Conservation (phyloP, 140 eudicot species). For the Anethum foeniculum region DNA sequence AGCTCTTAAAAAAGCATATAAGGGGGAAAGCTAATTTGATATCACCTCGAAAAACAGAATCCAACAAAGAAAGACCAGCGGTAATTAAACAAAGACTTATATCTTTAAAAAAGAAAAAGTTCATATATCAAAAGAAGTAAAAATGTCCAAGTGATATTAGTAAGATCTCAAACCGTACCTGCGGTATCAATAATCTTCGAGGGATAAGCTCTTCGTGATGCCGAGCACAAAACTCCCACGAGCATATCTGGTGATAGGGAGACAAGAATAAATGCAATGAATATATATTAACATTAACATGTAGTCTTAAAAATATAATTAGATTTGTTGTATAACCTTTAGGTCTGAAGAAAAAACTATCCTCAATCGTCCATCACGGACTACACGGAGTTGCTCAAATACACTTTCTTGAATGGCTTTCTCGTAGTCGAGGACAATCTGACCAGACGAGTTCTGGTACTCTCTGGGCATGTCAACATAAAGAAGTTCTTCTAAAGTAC, state of each 20-base stretch:
- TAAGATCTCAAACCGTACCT: conserved; percentile 27
- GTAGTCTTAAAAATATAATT: background rate
- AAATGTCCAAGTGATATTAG: background rate
- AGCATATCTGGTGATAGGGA: conserved; percentile 29
- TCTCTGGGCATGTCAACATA: conserved; percentile 48
- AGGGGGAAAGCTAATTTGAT: background rate
- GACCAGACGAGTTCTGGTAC: conserved; percentile 31
- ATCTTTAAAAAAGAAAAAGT: background rate
- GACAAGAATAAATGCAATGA: background rate
- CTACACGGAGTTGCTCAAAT: conserved; percentile 47
- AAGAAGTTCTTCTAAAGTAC: conserved; percentile 46
- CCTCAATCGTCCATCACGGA: conserved; percentile 45
- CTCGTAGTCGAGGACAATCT: conserved; percentile 41
- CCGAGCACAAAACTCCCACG: conserved; percentile 67
- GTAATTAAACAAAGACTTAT: background rate
- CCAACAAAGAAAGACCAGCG: background rate
- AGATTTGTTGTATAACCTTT: conserved; percentile 27
- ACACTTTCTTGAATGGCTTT: conserved; percentile 48
- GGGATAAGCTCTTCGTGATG: conserved; percentile 52
- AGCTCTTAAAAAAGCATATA: background rate
- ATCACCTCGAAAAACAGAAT: background rate
- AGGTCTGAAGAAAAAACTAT: conserved; percentile 46
- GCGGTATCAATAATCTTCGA: conserved; percentile 41
- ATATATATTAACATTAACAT: background rate
- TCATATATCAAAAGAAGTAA: background rate